Conservation (phyloP, 345 rosid genomes). For the Eucalyptus polybractea region DNA sequence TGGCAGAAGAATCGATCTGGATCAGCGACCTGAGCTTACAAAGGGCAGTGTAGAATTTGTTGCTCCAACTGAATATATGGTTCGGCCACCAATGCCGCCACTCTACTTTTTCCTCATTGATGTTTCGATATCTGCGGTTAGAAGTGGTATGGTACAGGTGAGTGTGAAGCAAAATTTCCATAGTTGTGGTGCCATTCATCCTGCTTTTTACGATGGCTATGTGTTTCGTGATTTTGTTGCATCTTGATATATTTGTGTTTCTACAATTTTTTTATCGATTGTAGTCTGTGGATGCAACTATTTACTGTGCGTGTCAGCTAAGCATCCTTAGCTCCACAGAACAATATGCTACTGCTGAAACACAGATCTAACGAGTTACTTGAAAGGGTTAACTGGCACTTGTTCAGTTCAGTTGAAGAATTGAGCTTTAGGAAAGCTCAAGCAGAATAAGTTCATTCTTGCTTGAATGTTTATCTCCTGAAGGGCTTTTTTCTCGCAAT, state of each 20-base stretch:
- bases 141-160: slow-evolving; percentile 98
- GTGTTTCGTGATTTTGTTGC: not conserved
- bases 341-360: too few species aligned
- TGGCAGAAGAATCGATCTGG: slow-evolving; percentile 84
- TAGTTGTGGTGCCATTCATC: not conserved
- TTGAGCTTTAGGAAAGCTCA: not conserved
- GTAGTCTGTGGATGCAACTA: not conserved
- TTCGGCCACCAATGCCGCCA: slow-evolving; percentile 99
- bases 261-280: not conserved
- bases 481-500: not conserved
- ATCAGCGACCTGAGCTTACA: slow-evolving; percentile 91
- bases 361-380: not conserved
- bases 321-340: not conserved
- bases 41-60: slow-evolving; percentile 93
- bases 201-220: not conserved
- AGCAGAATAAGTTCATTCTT: not conserved
- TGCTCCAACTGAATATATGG: slow-evolving; percentile 99
- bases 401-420: not conserved
- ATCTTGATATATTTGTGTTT: not conserved
- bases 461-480: not conserved
- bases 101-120: slow-evolving; percentile 92
- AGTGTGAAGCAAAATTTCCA: slow-evolving; percentile 1
- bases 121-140: slow-evolving; percentile 80
- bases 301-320: not conserved
- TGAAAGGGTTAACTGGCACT: not conserved